These are phyloP conservation scores for Prunus davidiana DNA, from an alignment of 306 rosid genomes.

Conservation along the genomic window DNA sequence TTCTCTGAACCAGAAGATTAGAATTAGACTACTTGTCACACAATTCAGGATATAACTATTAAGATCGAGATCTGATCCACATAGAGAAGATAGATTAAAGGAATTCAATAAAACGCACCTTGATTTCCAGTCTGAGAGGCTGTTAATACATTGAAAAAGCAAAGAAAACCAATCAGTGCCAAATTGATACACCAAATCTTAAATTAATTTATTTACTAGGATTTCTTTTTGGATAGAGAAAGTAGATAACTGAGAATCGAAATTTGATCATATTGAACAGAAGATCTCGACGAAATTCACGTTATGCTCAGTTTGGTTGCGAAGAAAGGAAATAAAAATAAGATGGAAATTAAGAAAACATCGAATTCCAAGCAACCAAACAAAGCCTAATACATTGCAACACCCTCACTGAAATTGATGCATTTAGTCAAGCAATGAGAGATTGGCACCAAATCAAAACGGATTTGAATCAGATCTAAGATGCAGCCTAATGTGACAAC, in stretches of 20 bases:
- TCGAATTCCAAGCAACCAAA: conserved; percentile 3
- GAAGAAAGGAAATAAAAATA: conserved; percentile 1
- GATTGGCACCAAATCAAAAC: conserved; percentile 42
- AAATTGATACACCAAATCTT: conserved; percentile 13
- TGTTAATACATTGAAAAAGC: conserved; percentile 42
- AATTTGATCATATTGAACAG: conserved; percentile 10
- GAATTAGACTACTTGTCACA: conserved; percentile 15
- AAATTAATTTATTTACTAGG: not conserved
- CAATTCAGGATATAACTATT: conserved; percentile 13
- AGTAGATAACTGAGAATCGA: conserved; percentile 7
- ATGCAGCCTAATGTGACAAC: conserved; percentile 22
- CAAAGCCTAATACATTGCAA: conserved; percentile 23
- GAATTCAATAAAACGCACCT: conserved; percentile 45
- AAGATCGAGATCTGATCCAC: conserved; percentile 19
- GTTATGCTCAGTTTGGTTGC: conserved; percentile 1
- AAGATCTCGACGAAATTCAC: conserved; percentile 47
- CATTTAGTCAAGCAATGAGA: conserved; percentile 10
- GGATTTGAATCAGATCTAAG: conserved; percentile 63
- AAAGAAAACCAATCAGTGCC: conserved; percentile 39
- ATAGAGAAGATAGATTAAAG: not conserved
- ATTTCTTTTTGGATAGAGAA: not conserved
- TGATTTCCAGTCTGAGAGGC: conserved; percentile 99
- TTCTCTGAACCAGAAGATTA: conserved; percentile 40
- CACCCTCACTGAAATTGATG: conserved; percentile 10
- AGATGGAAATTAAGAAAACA: conserved; percentile 1